Conservation (phyloP, 305 asterid genomes). For the Fraxinus sp. region DNA sequence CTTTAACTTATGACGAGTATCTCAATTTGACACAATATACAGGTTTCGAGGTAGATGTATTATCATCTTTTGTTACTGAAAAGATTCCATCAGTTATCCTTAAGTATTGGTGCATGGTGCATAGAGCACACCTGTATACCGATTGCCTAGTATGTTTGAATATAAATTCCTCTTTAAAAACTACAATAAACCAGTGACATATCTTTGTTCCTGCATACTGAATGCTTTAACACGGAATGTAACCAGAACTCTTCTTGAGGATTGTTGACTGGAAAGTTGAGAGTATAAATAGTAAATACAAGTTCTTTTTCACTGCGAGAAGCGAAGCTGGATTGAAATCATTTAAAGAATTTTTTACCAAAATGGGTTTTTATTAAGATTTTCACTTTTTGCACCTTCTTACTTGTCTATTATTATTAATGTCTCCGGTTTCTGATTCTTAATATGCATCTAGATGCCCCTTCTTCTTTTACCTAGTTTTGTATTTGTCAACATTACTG, state of each 20-base stretch:
- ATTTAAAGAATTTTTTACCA: not conserved
- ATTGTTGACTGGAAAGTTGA: not conserved
- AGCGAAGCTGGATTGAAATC: not conserved
- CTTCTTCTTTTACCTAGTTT: not conserved
- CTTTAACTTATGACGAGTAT: not conserved
- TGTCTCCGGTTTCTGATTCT: not conserved
- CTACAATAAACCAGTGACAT: not conserved
- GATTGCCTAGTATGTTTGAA: slow-evolving; percentile 5
- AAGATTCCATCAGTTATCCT: not conserved
- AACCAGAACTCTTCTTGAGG: slow-evolving; percentile 6
- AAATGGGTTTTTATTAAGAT: not conserved
- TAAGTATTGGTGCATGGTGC: not conserved
- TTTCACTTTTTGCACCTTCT: not conserved
- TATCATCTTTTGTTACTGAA: not conserved
- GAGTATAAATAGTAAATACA: not conserved
- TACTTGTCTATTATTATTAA: not conserved
- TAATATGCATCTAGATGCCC: not conserved
- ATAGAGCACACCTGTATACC: not conserved
- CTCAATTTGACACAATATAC: not conserved
- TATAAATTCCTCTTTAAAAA: not conserved
- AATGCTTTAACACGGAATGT: not conserved
- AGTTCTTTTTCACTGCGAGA: not conserved
- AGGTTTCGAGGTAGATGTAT: slow-evolving; percentile 2
- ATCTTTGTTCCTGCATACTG: not conserved
- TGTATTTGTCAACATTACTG: not conserved